phyloP scores from a whole-genome alignment of 805 yeast genomes.

The Candida sonorensis region DNA sequence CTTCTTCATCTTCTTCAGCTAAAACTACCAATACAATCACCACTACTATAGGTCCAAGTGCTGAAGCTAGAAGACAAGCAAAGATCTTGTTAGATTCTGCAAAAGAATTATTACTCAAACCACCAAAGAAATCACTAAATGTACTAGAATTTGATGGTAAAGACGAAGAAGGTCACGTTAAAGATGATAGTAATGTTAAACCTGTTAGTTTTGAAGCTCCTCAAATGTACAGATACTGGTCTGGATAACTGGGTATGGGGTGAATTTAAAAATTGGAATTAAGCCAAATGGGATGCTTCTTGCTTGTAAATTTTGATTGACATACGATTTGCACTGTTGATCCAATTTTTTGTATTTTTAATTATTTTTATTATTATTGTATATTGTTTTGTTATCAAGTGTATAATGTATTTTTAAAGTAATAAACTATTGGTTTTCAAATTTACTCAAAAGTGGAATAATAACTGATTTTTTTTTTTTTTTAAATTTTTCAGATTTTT shows the following conservation, averaged over 20 bases:
- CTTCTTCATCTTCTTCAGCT: neutral
- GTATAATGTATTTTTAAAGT: no score
- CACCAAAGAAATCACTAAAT: slow-evolving; percentile 27
- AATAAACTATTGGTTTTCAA: no score
- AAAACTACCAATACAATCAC: slow-evolving; percentile 5
- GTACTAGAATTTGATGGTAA: slow-evolving; percentile 22
- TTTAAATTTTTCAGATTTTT: no score
- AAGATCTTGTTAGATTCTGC: slow-evolving; percentile 23
- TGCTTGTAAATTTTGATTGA: no score
- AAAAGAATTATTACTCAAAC: slow-evolving; percentile 21
- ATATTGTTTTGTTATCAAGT: no score
- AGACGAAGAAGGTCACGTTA: slow-evolving; percentile 13
- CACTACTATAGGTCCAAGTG: slow-evolving; percentile 5
- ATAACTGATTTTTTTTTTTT: no score
- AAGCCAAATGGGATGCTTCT: no score
- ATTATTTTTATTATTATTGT: no score
- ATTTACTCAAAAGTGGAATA: no score
- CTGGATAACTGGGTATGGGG: slow-evolving; percentile 39
- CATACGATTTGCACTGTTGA: no score
- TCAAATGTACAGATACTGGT: slow-evolving; percentile 60
- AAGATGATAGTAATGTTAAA: slow-evolving; percentile 31
- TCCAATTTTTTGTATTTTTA: no score
- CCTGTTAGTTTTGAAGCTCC: slow-evolving; percentile 60
- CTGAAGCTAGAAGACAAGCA: slow-evolving; percentile 12
- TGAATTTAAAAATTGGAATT: no score